Evolutionary conservation across 805 yeast species (phyloP).

Genomic region (Sugiyamaella smithiae): DNA sequence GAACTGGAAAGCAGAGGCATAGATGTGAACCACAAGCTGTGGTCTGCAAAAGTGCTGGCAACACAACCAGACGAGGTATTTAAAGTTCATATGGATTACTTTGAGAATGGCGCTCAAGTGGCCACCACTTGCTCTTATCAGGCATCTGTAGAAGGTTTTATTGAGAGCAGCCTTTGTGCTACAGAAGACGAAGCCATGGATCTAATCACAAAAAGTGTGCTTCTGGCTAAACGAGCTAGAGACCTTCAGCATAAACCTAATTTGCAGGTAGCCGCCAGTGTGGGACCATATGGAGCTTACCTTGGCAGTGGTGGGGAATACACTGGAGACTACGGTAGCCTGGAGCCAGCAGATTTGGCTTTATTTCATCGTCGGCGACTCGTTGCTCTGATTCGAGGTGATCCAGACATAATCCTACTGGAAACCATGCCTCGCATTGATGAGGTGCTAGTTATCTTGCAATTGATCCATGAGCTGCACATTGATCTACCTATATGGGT

Average conservation of each 20-base stretch:
- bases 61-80: constrained; percentile 44
- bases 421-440: constrained; percentile 68
- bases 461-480: constrained; percentile 35
- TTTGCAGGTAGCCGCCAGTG: constrained; percentile 52
- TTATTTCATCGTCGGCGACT: constrained; percentile 53
- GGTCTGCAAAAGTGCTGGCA: constrained; percentile 59
- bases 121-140: constrained; percentile 62
- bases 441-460: constrained; percentile 53
- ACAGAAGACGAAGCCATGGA: constrained; percentile 18
- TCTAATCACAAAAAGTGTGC: constrained; percentile 21
- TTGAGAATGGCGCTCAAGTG: constrained; percentile 53
- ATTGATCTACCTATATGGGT: constrained; percentile 46
- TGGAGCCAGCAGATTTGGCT: constrained; percentile 38
- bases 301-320: constrained; percentile 69
- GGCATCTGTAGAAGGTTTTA: constrained; percentile 45
- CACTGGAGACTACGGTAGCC: constrained; percentile 57
- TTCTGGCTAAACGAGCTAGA: constrained; percentile 31
- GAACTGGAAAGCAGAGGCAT: constrained; percentile 52
- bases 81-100: constrained; percentile 50
- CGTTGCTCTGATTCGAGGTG: constrained; percentile 36
- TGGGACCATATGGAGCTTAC: constrained; percentile 78
- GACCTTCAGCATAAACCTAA: not conserved
- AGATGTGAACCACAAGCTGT: constrained; percentile 46
- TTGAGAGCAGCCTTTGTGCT: constrained; percentile 9
- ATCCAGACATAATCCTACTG: constrained; percentile 54